Percentiles rank a stretch among this genome's conserved stretches.
Conservation (phyloP, 345 rosid genomes). For the Hirschfeldia incana region DNA sequence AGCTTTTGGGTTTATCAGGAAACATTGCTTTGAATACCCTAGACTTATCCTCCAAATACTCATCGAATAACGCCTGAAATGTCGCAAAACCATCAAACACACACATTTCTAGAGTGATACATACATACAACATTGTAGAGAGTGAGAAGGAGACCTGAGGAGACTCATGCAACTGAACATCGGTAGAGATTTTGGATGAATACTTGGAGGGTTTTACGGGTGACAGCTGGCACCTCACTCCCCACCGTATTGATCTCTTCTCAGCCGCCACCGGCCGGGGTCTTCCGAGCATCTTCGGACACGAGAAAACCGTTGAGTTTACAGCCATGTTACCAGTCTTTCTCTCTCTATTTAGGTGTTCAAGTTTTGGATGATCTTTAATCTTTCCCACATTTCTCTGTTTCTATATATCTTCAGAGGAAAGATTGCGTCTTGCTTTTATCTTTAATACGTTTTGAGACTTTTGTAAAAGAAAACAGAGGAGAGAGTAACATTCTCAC, state of each 20-base stretch:
- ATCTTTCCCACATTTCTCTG: not conserved
- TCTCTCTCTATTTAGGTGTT: not conserved
- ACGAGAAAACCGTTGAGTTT: conserved; percentile 25
- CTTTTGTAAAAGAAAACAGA: conserved; percentile 11
- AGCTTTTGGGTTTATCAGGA: conserved; percentile 68
- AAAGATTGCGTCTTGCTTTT: conserved; percentile 29
- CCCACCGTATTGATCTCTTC: conserved; percentile 35
- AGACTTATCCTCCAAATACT: conserved; percentile 70
- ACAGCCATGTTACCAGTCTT: conserved; percentile 29
- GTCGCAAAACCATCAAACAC: not conserved
- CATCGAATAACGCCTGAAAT: conserved; percentile 75
- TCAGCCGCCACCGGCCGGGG: conserved; percentile 14
- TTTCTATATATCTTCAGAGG: not conserved
- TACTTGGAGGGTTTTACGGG: conserved; percentile 51
- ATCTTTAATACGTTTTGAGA: conserved; percentile 22
- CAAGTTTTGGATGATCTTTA: not conserved
- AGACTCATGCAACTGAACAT: conserved; percentile 69
- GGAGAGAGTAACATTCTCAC: conserved; percentile 18
- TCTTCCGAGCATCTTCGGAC: conserved; percentile 11
- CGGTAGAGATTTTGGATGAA: conserved; percentile 73
- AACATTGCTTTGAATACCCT: conserved; percentile 81
- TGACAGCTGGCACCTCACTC: conserved; percentile 39
- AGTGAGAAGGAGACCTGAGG: conserved; percentile 56
- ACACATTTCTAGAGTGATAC: not conserved
- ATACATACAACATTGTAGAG: not conserved